Evolutionary conservation across 2,329 filamentous ascomycete genomes (phyloP).

Genomic region (Colletotrichum caudatum): DNA sequence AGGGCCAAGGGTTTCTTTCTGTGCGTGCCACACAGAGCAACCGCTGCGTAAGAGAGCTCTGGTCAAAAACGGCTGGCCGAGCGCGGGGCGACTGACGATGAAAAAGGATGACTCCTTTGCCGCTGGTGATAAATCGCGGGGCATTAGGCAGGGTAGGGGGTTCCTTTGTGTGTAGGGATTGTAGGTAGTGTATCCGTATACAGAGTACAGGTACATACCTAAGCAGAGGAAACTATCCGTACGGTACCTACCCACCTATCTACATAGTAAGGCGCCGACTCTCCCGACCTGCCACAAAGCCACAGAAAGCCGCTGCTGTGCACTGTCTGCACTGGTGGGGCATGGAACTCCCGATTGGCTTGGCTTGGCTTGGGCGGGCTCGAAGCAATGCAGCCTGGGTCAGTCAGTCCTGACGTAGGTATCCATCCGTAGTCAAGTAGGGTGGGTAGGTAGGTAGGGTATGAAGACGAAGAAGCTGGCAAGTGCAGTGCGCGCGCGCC

Average conservation of each 20-base stretch:
- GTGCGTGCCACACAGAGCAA: background rate
- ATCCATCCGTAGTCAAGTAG: no score
- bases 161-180: background rate
- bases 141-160: conserved; percentile 15
- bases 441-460: conserved; percentile 31
- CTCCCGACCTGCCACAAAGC: conserved; percentile 25
- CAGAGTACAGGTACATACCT: background rate
- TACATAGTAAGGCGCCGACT: no score
- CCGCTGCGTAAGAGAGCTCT: conserved; percentile 5
- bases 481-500: background rate
- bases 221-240: background rate
- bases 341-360: conserved; percentile 28
- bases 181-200: no score
- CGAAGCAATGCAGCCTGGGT: conserved; percentile 17
- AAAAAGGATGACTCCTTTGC: conserved; percentile 40
- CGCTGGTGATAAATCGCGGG: conserved; percentile 39
- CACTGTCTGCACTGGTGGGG: conserved; percentile 2
- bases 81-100: conserved; percentile 11
- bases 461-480: conserved; percentile 15
- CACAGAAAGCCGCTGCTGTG: conserved; percentile 13
- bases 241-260: no score
- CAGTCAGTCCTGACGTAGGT: conserved; percentile 26
- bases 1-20: conserved; percentile 30
- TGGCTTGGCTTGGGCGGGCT: conserved; percentile 11
- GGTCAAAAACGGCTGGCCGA: conserved; percentile 23